Conservation (phyloP, 2,329 filamentous ascomycete species). For the Aspergillus fumigatiaffinis region DNA sequence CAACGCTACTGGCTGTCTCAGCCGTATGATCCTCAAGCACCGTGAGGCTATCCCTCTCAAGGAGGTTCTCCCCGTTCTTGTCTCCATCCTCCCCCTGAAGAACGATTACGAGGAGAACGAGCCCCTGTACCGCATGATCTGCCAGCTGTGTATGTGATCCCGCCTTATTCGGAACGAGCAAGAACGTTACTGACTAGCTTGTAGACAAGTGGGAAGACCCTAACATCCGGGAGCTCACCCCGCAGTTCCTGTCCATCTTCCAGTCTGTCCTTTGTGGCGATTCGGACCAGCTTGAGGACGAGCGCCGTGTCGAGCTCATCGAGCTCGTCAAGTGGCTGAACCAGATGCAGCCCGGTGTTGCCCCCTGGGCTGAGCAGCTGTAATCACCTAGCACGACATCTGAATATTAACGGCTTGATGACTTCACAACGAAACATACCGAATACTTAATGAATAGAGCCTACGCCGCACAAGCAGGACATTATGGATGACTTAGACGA, state of each 20-base stretch:
- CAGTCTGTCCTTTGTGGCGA: slow-evolving; percentile 44
- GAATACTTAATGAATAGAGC: slow-evolving; percentile 27
- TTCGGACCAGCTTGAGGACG: slow-evolving; percentile 46
- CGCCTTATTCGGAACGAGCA: background rate
- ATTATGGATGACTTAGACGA: slow-evolving; percentile 28
- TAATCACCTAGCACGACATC: slow-evolving; percentile 12
- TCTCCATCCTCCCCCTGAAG: slow-evolving; percentile 76
- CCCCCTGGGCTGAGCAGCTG: slow-evolving; percentile 38
- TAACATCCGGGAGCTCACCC: slow-evolving; percentile 44
- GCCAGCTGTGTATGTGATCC: slow-evolving; percentile 68
- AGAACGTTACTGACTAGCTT: slow-evolving; percentile 11
- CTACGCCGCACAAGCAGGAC: slow-evolving; percentile 17
- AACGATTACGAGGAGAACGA: slow-evolving; percentile 97
- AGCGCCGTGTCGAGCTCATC: slow-evolving; percentile 44
- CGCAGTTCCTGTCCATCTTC: slow-evolving; percentile 45
- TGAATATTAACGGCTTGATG: slow-evolving; percentile 15
- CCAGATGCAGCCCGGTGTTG: slow-evolving; percentile 39
- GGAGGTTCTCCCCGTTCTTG: slow-evolving; percentile 76
- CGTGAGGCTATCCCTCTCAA: slow-evolving; percentile 75
- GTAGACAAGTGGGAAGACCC: slow-evolving; percentile 45
- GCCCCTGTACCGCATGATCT: slow-evolving; percentile 85
- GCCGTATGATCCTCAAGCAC: slow-evolving; percentile 86
- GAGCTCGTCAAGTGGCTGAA: slow-evolving; percentile 49
- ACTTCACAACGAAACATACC: slow-evolving; percentile 7
- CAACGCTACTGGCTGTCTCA: slow-evolving; percentile 88